phyloP scores from a whole-genome alignment of 352 stramenopile genomes.

The Phytopythium sindhum region DNA sequence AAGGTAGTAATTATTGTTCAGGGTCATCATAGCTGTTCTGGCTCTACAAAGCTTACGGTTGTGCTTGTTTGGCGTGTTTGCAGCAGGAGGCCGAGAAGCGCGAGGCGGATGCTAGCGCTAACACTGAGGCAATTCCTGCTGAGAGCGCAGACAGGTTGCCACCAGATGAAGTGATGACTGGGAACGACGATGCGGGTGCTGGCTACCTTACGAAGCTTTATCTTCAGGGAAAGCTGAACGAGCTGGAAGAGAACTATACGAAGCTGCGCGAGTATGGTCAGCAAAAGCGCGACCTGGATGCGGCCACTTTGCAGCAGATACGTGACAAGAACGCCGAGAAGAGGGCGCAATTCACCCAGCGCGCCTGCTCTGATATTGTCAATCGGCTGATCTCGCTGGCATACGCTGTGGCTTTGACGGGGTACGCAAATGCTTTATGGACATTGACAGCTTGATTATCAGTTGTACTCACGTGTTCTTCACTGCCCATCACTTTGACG shows the following conservation, averaged over 20 bases:
- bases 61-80: not conserved
- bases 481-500: not conserved
- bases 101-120: not conserved
- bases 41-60: not conserved
- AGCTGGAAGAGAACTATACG: conserved; percentile 49
- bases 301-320: conserved; percentile 27
- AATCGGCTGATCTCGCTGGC: conserved; percentile 30
- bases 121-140: not conserved
- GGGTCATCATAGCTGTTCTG: too few relatives aligned
- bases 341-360: conserved; percentile 18
- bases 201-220: conserved; percentile 31
- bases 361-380: conserved; percentile 26
- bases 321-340: conserved; percentile 17
- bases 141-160: not conserved
- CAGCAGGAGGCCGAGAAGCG: not conserved
- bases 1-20: conserved; percentile 17
- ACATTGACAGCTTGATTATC: not conserved
- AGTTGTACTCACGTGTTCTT: not conserved
- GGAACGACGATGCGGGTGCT: not conserved
- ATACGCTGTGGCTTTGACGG: conserved; percentile 15
- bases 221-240: conserved; percentile 32
- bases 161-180: not conserved
- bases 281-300: conserved; percentile 31
- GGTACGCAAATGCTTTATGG: conserved; percentile 13
- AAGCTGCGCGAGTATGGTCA: conserved; percentile 31